These are phyloP conservation scores for Globisporangium paroecandrum DNA, from an alignment of 352 stramenopile species.

Conservation along the genomic window DNA sequence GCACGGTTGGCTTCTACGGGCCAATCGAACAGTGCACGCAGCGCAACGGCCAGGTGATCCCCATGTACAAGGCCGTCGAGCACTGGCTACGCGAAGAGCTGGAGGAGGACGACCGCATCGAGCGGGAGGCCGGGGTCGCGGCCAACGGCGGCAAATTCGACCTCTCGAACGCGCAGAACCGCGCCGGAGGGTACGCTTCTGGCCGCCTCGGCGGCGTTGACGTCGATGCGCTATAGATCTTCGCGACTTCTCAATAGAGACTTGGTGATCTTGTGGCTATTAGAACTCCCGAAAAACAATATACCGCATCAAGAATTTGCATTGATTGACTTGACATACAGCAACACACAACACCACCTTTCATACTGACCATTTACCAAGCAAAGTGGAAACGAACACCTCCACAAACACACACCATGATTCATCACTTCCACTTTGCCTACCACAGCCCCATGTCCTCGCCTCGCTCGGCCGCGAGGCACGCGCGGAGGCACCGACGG, in stretches of 20 bases:
- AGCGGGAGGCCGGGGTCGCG: slow-evolving; percentile 47
- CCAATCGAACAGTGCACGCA: slow-evolving; percentile 74
- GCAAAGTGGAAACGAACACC: neutral
- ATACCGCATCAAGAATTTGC: neutral
- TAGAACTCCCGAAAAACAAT: neutral
- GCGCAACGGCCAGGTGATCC: slow-evolving; percentile 46
- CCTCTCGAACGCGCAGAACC: slow-evolving; percentile 71
- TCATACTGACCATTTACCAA: neutral
- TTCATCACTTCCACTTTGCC: neutral
- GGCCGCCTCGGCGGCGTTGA: slow-evolving; percentile 66
- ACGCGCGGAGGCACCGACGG: neutral
- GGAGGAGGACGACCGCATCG: slow-evolving; percentile 66
- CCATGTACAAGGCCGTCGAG: slow-evolving; percentile 92
- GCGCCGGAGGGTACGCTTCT: slow-evolving; percentile 65
- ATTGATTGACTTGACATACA: neutral
- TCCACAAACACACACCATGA: neutral
- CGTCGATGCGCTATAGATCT: slow-evolving; percentile 24
- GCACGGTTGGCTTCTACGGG: slow-evolving; percentile 54
- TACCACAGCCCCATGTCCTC: neutral
- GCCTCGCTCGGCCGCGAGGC: neutral
- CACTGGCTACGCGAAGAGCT: slow-evolving; percentile 92
- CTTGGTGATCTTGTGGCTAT: neutral
- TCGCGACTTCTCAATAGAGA: neutral
- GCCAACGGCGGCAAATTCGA: slow-evolving; percentile 35
- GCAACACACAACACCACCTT: too few relatives aligned